These are phyloP conservation scores for Lactifluus subvellereus DNA, from an alignment of 768 basidiomycete genomes.

Conservation along the genomic window DNA sequence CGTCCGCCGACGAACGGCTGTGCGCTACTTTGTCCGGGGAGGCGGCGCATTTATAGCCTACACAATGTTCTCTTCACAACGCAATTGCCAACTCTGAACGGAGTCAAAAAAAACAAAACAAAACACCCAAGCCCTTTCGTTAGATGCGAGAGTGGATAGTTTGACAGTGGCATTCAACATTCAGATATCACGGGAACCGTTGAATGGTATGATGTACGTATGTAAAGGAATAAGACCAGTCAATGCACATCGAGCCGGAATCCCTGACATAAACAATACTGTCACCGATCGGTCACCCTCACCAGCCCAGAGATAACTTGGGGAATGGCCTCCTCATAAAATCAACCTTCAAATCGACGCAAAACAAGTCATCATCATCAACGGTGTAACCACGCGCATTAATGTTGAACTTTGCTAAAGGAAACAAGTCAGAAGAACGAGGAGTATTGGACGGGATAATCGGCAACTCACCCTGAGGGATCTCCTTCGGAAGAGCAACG, in stretches of 20 bases:
- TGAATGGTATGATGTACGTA: slow-evolving; percentile 5
- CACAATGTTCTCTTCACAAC: neutral
- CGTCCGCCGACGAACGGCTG: slow-evolving; percentile 11
- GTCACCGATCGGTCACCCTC: neutral
- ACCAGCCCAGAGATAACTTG: slow-evolving; percentile 29
- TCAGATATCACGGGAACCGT: neutral
- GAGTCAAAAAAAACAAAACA: neutral
- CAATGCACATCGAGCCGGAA: slow-evolving; percentile 7
- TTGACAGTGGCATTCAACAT: neutral
- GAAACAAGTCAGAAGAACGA: slow-evolving; percentile 6
- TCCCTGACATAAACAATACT: neutral
- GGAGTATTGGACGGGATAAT: neutral
- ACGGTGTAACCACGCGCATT: slow-evolving; percentile 61
- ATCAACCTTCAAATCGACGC: slow-evolving; percentile 73
- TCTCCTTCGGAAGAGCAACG: slow-evolving; percentile 84
- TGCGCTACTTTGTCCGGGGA: slow-evolving; percentile 17
- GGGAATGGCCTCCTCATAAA: slow-evolving; percentile 48
- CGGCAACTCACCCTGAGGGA: slow-evolving; percentile 59
- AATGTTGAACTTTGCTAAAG: slow-evolving; percentile 77
- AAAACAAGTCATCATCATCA: slow-evolving; percentile 71
- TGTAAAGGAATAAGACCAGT: slow-evolving; percentile 5
- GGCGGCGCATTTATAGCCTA: slow-evolving; percentile 4
- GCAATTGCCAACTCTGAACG: neutral
- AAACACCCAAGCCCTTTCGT: too few relatives aligned
- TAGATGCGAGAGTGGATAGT: neutral